A percentile compares a stretch with the other conserved stretches of the same genome.
These are phyloP conservation scores for Penicillium digitatum DNA, from an alignment of 2,329 filamentous ascomycete genomes.

Conservation along the genomic window DNA sequence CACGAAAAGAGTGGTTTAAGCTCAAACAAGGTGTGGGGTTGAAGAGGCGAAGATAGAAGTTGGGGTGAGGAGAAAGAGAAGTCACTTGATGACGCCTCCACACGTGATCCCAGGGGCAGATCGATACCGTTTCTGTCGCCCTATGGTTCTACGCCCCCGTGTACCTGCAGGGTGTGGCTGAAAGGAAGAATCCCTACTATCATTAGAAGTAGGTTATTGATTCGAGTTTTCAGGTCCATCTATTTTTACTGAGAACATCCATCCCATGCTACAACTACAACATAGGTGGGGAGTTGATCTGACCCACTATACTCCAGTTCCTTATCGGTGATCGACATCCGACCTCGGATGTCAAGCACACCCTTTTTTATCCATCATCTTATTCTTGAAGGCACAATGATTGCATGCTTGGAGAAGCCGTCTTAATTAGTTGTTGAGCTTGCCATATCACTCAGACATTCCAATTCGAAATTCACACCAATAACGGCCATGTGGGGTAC, in stretches of 20 bases:
- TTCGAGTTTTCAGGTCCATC: background rate
- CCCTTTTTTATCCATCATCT: background rate
- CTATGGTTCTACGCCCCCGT: background rate
- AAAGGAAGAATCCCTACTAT: background rate
- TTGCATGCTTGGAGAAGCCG: background rate
- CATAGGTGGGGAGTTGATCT: background rate
- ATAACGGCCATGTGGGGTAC: background rate
- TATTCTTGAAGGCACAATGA: background rate
- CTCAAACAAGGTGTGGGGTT: background rate
- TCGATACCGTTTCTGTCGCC: constrained; percentile 2
- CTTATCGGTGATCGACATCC: constrained; percentile 11
- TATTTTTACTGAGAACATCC: background rate
- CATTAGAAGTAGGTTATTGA: too few relatives aligned
- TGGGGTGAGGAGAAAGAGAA: constrained; percentile 12
- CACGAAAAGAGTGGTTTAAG: background rate
- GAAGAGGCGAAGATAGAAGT: background rate
- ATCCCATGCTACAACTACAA: background rate
- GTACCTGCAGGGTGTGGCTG: constrained; percentile 9
- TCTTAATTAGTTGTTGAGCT: background rate
- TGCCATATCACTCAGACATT: background rate
- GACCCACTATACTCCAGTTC: constrained; percentile 11
- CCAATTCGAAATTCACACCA: constrained; percentile 3
- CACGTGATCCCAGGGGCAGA: constrained; percentile 14
- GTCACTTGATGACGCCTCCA: constrained; percentile 23
- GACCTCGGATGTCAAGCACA: background rate